Percentiles rank a stretch among this genome's conserved stretches.
Conservation (phyloP, 345 rosid species). For the Xanthoceras sorbifolium region DNA sequence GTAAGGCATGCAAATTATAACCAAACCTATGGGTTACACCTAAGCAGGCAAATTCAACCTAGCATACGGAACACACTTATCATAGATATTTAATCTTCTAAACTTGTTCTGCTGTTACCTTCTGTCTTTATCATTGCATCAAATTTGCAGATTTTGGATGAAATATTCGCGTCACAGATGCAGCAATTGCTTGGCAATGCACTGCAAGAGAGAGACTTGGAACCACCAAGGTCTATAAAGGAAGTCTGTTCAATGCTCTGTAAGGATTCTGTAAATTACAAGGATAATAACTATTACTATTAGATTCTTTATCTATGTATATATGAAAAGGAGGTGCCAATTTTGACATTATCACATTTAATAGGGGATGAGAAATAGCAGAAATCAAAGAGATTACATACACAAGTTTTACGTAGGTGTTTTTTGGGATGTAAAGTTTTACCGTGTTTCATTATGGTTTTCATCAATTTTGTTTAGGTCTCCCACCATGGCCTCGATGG, state of each 20-base stretch:
- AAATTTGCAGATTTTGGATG: slow-evolving; percentile 73
- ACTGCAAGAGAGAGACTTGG: slow-evolving; percentile 68
- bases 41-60: neutral
- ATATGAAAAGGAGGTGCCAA: neutral
- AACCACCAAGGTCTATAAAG: slow-evolving; percentile 82
- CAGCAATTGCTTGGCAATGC: slow-evolving; percentile 87
- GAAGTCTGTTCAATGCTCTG: slow-evolving; percentile 90
- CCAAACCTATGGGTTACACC: neutral
- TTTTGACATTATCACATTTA: neutral
- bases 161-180: slow-evolving; percentile 79
- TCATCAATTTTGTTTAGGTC: slow-evolving; percentile 6
- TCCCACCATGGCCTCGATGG: slow-evolving; percentile 18
- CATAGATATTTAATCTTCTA: neutral
- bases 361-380: neutral
- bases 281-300: slow-evolving; percentile 49
- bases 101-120: no score
- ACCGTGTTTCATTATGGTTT: neutral
- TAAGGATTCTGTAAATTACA: slow-evolving; percentile 58
- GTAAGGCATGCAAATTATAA: no score
- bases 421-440: neutral
- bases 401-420: neutral
- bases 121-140: neutral
- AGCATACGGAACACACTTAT: neutral
- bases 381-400: neutral
- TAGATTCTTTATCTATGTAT: slow-evolving; percentile 12